Evolutionary conservation across 768 basidiomycete species (phyloP), one percentile per base, ranked within the genome.

Genomic region (Epithele typhae): DNA sequence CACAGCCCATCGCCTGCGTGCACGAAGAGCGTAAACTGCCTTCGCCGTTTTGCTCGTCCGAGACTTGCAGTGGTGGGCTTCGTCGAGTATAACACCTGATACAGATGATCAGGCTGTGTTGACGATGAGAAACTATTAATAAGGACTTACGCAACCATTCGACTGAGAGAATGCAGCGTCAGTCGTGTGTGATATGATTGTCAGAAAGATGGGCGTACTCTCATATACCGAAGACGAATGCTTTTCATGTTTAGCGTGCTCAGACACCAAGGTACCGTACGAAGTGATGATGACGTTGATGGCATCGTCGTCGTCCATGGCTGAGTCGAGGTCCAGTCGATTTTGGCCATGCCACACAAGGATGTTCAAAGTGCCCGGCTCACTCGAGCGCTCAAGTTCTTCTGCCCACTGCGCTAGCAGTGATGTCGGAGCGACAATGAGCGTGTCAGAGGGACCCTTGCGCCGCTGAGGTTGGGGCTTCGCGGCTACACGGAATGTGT

Each of bases 51-150:
- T 87, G 57, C 90, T 93, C 5, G 77, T 75, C 19, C 94, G 77
- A 11, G 88, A 92, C 67, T 96, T 97, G 71, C 91, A 93, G 51
- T 88, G 81, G 64, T 98, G 95, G 2, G 95, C 95, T 66, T 98
- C 95, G 59, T 98, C 95, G 7, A 94, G 74, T 25, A 95, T 78
- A 14, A 91, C 76, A 7, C 61, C 61, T 63, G 25, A 6, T 34
- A 19, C 6, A 24, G 10, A 27, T 35, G 3, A 18, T 17, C 25
- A 25, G 12, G 32, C 6, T 32, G n/a, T n/a, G n/a, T n/a, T n/a
- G n/a, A n/a, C n/a, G n/a, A n/a, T 14, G 30, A 3, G 19, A 19
- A n/a, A 25, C 36, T 27, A n/a, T 25, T 23, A 22, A 32, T 14
- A 18, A 5, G 3, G 5, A 52, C 61, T 40, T 41, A 42, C 87